These are phyloP conservation scores for Eremochloa ophiuroides DNA, from an alignment of 176 grass and related monocot species.

Conservation along the genomic window DNA sequence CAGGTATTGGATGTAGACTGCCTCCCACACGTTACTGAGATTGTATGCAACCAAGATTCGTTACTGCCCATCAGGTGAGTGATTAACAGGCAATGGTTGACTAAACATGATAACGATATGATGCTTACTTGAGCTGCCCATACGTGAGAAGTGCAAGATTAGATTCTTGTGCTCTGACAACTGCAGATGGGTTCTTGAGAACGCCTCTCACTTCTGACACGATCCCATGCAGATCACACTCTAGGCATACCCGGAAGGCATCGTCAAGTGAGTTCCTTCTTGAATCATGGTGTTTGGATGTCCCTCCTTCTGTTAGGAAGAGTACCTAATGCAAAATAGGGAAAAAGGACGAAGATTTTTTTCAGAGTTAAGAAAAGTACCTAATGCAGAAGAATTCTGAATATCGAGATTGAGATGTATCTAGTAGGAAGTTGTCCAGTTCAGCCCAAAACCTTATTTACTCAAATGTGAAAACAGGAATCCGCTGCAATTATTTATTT, in stretches of 20 bases:
- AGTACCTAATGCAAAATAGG: conserved; percentile 57
- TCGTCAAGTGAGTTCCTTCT: conserved; percentile 81
- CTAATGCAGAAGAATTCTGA: conserved; percentile 36
- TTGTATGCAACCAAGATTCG: not conserved
- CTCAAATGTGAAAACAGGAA: not conserved
- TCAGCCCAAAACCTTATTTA: not conserved
- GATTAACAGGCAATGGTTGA: not conserved
- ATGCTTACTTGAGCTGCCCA: conserved; percentile 82
- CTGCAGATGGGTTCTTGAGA: conserved; percentile 62
- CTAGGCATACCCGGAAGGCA: conserved; percentile 52
- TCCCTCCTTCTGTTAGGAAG: conserved; percentile 80
- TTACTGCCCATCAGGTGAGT: too few relatives aligned
- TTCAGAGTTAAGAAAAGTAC: conserved; percentile 55
- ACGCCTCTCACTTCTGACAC: conserved; percentile 75
- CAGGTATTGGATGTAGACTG: conserved; percentile 59
- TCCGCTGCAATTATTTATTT: not conserved
- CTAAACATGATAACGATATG: not conserved
- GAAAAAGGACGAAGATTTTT: not conserved
- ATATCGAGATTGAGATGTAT: not conserved
- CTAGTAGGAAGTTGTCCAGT: not conserved
- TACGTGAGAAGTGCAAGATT: conserved; percentile 78
- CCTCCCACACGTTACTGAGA: conserved; percentile 57
- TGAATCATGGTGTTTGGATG: conserved; percentile 41
- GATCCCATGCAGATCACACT: conserved; percentile 64
- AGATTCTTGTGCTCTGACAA: conserved; percentile 62